Evolutionary conservation across 106 monocot genomes (phyloP).

Genomic region (Dendrobium huoshanense): DNA sequence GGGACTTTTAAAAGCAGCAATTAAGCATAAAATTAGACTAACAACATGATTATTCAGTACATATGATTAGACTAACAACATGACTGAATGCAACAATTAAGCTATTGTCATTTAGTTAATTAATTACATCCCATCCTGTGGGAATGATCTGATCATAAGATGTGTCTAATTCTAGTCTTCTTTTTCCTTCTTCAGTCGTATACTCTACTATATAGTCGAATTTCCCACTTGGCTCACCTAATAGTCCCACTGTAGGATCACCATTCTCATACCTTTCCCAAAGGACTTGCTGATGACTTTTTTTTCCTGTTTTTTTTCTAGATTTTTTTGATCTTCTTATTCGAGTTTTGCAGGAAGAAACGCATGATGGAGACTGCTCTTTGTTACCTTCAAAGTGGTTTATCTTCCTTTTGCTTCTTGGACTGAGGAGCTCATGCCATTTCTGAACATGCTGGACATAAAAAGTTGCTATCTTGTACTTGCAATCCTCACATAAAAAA

Average conservation of each 20-base stretch:
- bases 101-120: too few species aligned
- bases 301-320: not conserved
- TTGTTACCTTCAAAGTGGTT: not conserved
- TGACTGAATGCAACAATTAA: too few species aligned
- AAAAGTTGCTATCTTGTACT: not conserved
- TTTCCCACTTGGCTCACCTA: conserved; percentile 1
- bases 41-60: too few species aligned
- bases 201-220: not conserved
- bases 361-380: not conserved
- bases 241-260: not conserved
- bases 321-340: too few species aligned
- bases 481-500: not conserved
- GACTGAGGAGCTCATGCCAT: not conserved
- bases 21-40: too few species aligned
- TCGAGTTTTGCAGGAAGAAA: not conserved
- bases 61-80: too few species aligned
- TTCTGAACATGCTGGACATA: not conserved
- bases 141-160: not conserved
- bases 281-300: not conserved
- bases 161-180: not conserved
- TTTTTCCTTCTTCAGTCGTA: not conserved
- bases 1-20: too few species aligned
- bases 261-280: not conserved
- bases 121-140: not conserved
- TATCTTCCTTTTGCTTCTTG: not conserved